Base-by-base conservation (phyloP, 2,329 filamentous ascomycete genomes). In the Fusarium phyllophilum region DNA sequence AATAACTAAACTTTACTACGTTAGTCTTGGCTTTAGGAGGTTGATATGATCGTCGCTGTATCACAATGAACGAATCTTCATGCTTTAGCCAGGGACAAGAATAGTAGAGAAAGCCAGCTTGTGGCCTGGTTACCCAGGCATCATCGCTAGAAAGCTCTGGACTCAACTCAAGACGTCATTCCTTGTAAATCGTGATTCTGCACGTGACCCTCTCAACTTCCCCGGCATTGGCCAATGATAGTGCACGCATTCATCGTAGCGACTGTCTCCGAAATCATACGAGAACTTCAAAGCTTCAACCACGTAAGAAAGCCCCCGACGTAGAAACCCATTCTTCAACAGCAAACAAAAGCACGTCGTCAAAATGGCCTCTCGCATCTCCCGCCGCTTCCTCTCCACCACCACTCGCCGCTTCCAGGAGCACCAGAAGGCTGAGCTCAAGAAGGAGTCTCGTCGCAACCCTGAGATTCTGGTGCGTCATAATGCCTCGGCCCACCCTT, bases 381-480 rank as follows among this genome's bases (percentile, higher is more conserved):
- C 89, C 75, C 88, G 88, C 77, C 85, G 89, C 74, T 84, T 88
- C 70, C 87, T 90, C 78, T 84, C 86, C 78, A 89, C 88, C 79
- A 84, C 86, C 65, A 80, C 82, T 73, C 88, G 88, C 78, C 88
- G 88, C 68, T 78, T 89, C 74, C 80, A 84, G 75, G 81, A 85
- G 67, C 78, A 83, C 57, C 80, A 81, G 77, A 83, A 87, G 79
- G 77, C 83, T 71, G 82, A 83, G 78, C 87, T 90, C 74, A 87
- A 89, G 84, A 83, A 86, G 81, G 88, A 90, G 83, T 84, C 85
- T 80, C 90, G 89, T 87, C 86, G 85, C 81, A 85, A 85, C 82
- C 84, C 84, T 79, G 84, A 85, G 82, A 75, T 81, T 75, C 77
- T 84, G 80, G 83, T 85, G 81, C 83, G 84, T 84, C 79, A 80